Evolutionary conservation across 2,329 filamentous ascomycete species (phyloP), one percentile per base, ranked within the genome.

Genomic region (Aspergillus fumigatiaffinis): DNA sequence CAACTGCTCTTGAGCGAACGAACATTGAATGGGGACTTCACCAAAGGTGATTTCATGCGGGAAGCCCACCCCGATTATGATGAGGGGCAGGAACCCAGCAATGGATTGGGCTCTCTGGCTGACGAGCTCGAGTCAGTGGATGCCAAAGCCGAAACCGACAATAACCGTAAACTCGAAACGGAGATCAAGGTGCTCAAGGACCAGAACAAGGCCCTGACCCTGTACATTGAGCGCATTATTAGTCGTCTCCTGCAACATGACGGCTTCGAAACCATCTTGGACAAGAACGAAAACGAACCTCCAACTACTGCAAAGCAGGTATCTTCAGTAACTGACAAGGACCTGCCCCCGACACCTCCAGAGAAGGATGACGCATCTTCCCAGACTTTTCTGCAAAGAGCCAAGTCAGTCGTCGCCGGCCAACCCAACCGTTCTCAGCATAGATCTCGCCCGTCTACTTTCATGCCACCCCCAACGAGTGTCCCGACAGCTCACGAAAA

Each of bases 221-320:
- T 97, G 63, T 99, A 99, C 79, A 97, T 99, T 80, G 96, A 97
- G 84, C 96, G 94, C 79, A 97, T 99, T 73, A 96, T 99, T 72
- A 94, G 94, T 73, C 89, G 94, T 56, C 85, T 99, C 48, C 83
- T 99, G 60, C 90, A 96, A 71, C 90, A 97, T 76, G 90, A 96
- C 69, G 92, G 96, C 65, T 97, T 96, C 65, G 93, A 99, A 77
- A 87, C 91, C 60, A 96, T 97, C 59, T 82, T 97, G 44, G 91
- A 96, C 71, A 89, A 91, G 73, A 90, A 88, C 8, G 85, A 86
- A 66, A 76, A 79, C 26, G 78, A 79, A 26, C 68, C 73, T 14
- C 60, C 70, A 3, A 56, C 65, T 28, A 69, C 69, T 35, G 65
- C 71, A 20, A 70, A 70, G 51, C 55, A 66, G 38, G 72, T 56